Conservation (phyloP, 345 rosid genomes). For the Dipteronia dyeriana region DNA sequence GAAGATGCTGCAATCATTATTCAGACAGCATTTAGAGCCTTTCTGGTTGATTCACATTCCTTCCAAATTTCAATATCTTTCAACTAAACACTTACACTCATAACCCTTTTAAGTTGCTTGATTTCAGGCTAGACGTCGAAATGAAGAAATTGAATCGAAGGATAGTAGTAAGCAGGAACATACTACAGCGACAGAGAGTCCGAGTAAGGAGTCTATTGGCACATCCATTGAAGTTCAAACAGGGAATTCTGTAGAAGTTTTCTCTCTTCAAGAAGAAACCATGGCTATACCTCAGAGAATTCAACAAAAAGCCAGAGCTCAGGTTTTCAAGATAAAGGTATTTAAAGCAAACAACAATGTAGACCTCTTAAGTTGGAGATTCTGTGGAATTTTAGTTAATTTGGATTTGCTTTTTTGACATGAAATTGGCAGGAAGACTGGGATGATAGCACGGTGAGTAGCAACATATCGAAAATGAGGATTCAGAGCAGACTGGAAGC, state of each 20-base stretch:
- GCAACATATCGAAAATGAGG: slow-evolving; percentile 65
- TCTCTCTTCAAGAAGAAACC: slow-evolving; percentile 41
- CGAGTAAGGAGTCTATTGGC: slow-evolving; percentile 52
- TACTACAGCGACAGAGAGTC: slow-evolving; percentile 37
- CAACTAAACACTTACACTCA: background rate
- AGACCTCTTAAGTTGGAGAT: background rate
- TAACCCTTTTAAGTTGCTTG: slow-evolving; percentile 4
- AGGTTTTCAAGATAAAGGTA: slow-evolving; percentile 60
- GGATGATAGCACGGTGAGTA: slow-evolving; percentile 90
- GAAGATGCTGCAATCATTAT: slow-evolving; percentile 79
- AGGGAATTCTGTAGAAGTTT: slow-evolving; percentile 52
- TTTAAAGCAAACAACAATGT: background rate
- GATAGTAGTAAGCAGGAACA: slow-evolving; percentile 26
- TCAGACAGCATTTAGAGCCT: slow-evolving; percentile 71
- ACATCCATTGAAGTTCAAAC: slow-evolving; percentile 79
- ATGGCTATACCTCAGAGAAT: slow-evolving; percentile 26
- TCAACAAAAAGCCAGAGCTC: slow-evolving; percentile 51
- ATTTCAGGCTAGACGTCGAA: slow-evolving; percentile 42
- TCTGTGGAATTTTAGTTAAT: background rate
- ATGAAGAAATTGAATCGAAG: slow-evolving; percentile 24
- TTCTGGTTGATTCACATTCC: slow-evolving; percentile 44
- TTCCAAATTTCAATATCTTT: background rate
- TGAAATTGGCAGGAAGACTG: slow-evolving; percentile 68
- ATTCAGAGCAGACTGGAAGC: slow-evolving; percentile 72
- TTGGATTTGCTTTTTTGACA: background rate